Percentiles rank a stretch among this genome's conserved stretches.
Conservation (phyloP, 2,329 filamentous ascomycete species). For the Cercospora janseana region DNA sequence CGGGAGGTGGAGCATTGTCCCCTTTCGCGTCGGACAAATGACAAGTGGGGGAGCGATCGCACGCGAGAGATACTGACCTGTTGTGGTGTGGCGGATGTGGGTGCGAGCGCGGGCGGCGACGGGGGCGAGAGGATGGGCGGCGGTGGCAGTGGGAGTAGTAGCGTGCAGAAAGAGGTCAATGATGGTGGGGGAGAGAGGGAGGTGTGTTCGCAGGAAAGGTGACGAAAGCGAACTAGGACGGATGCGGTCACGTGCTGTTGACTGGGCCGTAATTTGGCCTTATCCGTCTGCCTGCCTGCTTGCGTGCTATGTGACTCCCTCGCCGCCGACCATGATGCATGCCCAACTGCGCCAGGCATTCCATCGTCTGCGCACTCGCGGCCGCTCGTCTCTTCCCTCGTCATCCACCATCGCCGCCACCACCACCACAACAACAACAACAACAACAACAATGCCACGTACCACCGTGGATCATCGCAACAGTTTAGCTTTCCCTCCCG, state of each 20-base stretch:
- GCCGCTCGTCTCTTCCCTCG: no score
- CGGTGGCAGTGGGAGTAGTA: neutral
- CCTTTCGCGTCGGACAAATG: neutral
- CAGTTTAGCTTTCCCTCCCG: neutral
- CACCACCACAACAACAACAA: neutral
- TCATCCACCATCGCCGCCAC: no score
- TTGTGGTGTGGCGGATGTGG: slow-evolving; percentile 3
- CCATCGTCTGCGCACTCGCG: no score
- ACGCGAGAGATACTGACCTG: neutral
- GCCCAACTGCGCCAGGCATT: neutral
- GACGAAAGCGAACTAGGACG: slow-evolving; percentile 6
- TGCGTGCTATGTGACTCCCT: neutral
- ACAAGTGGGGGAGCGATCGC: neutral
- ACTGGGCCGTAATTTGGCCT: slow-evolving; percentile 4
- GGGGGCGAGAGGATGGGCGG: neutral
- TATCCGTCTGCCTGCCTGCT: neutral
- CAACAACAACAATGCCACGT: slow-evolving; percentile 2
- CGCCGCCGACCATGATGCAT: neutral
- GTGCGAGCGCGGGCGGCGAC: neutral
- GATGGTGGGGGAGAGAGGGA: slow-evolving; percentile 3
- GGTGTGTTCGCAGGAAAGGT: slow-evolving; percentile 4
- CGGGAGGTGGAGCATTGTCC: neutral
- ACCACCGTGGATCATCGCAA: slow-evolving; percentile 2
- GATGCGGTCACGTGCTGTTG: neutral
- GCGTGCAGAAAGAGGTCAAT: neutral